Percentiles rank a stretch among this genome's conserved stretches.
These are phyloP conservation scores for Mycena chlorophos DNA, from an alignment of 768 basidiomycete species.

Conservation along the genomic window DNA sequence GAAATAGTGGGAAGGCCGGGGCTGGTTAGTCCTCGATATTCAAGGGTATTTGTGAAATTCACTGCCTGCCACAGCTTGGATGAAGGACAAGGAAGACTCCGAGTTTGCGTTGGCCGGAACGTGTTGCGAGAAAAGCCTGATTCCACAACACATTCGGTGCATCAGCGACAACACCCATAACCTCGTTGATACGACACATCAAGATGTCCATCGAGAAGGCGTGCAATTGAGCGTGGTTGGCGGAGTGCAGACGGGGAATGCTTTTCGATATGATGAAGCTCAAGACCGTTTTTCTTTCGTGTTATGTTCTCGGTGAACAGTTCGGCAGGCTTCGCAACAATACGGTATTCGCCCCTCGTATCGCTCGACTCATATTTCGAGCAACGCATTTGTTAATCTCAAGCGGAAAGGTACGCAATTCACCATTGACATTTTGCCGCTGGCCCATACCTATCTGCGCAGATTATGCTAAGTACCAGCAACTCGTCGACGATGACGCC, in stretches of 20 bases:
- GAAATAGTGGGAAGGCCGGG: slow-evolving; percentile 4
- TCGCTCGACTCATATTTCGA: not conserved
- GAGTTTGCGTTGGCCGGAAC: slow-evolving; percentile 18
- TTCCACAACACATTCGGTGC: slow-evolving; percentile 21
- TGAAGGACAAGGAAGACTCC: slow-evolving; percentile 15
- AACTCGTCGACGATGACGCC: too few relatives aligned
- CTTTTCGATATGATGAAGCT: slow-evolving; percentile 17
- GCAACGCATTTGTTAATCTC: not conserved
- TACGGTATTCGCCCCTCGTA: not conserved
- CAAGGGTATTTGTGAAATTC: not conserved
- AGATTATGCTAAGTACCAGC: too few relatives aligned
- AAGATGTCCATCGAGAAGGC: slow-evolving; percentile 23
- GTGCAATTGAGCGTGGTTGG: slow-evolving; percentile 17
- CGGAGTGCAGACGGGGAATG: slow-evolving; percentile 15
- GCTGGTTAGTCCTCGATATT: not conserved
- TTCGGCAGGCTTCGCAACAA: not conserved
- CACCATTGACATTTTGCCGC: too few relatives aligned
- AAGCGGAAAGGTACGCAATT: not conserved
- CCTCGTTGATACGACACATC: slow-evolving; percentile 6
- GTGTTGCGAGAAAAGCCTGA: slow-evolving; percentile 22
- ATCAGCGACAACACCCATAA: slow-evolving; percentile 16
- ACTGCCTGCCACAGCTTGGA: slow-evolving; percentile 21
- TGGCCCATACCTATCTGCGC: too few relatives aligned
- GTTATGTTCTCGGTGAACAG: not conserved
- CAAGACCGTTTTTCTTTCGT: slow-evolving; percentile 9